phyloP scores from a whole-genome alignment of 75 land plant species.

The Cupressus sempervirens region DNA sequence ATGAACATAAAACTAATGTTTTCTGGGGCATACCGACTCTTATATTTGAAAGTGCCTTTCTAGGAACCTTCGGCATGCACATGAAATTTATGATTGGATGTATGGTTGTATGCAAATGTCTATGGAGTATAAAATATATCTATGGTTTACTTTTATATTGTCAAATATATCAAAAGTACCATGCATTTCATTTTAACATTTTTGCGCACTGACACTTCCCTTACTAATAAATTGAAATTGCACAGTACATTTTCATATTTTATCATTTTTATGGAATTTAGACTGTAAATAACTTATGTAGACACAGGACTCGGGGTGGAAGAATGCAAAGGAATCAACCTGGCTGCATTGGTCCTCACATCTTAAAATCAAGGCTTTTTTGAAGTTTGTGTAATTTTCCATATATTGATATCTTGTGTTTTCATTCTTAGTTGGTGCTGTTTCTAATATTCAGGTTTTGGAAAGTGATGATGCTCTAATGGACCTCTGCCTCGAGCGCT shows the following conservation, averaged over 20 bases:
- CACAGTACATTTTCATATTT: not conserved
- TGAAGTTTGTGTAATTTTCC: not conserved
- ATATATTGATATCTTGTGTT: not conserved
- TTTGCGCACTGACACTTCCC: not conserved
- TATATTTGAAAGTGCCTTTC: not conserved
- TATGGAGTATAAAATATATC: not conserved
- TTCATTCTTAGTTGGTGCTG: not conserved
- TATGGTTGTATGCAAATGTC: not conserved
- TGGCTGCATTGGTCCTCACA: not conserved
- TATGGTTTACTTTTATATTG: not conserved
- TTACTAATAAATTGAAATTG: not conserved
- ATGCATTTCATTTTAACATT: not conserved
- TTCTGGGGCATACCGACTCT: not conserved
- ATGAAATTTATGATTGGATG: not conserved
- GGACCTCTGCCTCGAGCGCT: slow-evolving; percentile 25
- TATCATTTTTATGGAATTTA: not conserved
- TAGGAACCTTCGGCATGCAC: not conserved
- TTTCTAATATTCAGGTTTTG: slow-evolving; percentile 33
- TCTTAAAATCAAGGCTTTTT: not conserved
- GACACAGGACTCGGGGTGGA: not conserved
- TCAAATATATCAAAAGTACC: not conserved
- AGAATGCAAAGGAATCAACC: not conserved
- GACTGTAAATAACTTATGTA: not conserved
- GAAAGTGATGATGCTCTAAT: slow-evolving; percentile 37
- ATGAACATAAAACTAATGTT: not conserved